Percentiles rank a stretch among this genome's conserved stretches.
Conservation (phyloP, 139 green algal species). For the Coccomyxa sp. region DNA sequence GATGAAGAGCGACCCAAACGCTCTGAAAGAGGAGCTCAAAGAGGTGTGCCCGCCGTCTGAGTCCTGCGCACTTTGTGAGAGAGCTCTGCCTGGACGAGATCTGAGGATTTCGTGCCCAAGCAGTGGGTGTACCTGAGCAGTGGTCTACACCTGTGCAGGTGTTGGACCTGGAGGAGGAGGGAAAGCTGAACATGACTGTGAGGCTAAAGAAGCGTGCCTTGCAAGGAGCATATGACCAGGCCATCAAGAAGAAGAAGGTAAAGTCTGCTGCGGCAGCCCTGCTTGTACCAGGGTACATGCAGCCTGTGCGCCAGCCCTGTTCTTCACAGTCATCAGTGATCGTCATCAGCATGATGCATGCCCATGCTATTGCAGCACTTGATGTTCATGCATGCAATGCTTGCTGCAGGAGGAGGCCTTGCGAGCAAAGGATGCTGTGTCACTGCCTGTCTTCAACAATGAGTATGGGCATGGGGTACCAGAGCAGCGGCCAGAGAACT, state of each 20-base stretch:
- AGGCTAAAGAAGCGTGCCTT: slow-evolving; percentile 80
- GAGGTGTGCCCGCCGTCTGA: neutral
- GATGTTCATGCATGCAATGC: too few relatives aligned
- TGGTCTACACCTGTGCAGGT: slow-evolving; percentile 29
- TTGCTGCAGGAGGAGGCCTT: neutral
- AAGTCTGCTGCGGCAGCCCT: too few relatives aligned
- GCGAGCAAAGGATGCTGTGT: neutral
- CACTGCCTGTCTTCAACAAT: neutral
- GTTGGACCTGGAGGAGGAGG: slow-evolving; percentile 63
- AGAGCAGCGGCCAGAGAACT: slow-evolving; percentile 39
- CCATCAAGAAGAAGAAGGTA: slow-evolving; percentile 75
- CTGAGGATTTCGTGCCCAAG: too few relatives aligned
- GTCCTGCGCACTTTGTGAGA: too few relatives aligned
- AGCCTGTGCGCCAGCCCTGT: too few relatives aligned
- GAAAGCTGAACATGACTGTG: slow-evolving; percentile 51
- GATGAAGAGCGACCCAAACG: slow-evolving; percentile 41
- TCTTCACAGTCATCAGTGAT: too few relatives aligned
- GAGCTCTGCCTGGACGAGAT: too few relatives aligned
- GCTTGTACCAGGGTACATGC: too few relatives aligned
- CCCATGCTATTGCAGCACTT: too few relatives aligned
- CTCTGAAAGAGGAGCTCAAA: slow-evolving; percentile 44
- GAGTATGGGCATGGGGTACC: slow-evolving; percentile 22
- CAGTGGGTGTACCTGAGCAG: too few relatives aligned
- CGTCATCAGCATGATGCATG: too few relatives aligned
- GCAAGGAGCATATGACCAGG: slow-evolving; percentile 75